Conservation (phyloP, 495 filamentous ascomycete genomes). For the Darksidea phi region DNA sequence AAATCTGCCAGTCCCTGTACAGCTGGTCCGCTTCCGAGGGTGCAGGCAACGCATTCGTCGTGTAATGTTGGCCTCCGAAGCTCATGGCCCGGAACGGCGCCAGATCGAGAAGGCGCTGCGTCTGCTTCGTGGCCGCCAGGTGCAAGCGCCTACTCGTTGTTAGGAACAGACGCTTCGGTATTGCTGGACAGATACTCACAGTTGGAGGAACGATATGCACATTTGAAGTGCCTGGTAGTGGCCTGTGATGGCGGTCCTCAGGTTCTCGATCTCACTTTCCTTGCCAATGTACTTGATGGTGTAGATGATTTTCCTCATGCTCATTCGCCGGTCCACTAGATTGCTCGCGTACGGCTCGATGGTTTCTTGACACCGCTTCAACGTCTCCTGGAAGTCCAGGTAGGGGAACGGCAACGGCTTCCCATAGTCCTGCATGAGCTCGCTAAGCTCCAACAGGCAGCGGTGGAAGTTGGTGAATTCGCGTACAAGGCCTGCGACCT, state of each 20-base stretch:
- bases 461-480: slow-evolving; percentile 28
- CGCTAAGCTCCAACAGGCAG: slow-evolving; percentile 23
- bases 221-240: slow-evolving; percentile 27
- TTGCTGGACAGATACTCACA: slow-evolving; percentile 7
- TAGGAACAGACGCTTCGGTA: neutral
- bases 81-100: slow-evolving; percentile 23
- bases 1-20: slow-evolving; percentile 27
- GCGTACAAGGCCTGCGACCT: slow-evolving; percentile 20
- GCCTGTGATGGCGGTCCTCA: slow-evolving; percentile 22
- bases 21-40: slow-evolving; percentile 28
- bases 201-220: slow-evolving; percentile 25
- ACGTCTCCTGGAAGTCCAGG: slow-evolving; percentile 25
- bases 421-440: slow-evolving; percentile 30
- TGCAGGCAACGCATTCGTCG: slow-evolving; percentile 17
- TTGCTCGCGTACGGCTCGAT: slow-evolving; percentile 26
- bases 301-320: slow-evolving; percentile 10
- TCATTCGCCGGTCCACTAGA: slow-evolving; percentile 25
- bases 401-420: slow-evolving; percentile 27
- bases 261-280: slow-evolving; percentile 24
- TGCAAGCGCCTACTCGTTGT: slow-evolving; percentile 16
- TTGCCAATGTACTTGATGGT: slow-evolving; percentile 30
- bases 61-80: slow-evolving; percentile 26
- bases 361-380: slow-evolving; percentile 21
- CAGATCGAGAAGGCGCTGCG: slow-evolving; percentile 23
- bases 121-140: slow-evolving; percentile 28